Base-by-base conservation (phyloP, 2,329 filamentous ascomycete genomes). In the Trichoderma brevicompactum region DNA sequence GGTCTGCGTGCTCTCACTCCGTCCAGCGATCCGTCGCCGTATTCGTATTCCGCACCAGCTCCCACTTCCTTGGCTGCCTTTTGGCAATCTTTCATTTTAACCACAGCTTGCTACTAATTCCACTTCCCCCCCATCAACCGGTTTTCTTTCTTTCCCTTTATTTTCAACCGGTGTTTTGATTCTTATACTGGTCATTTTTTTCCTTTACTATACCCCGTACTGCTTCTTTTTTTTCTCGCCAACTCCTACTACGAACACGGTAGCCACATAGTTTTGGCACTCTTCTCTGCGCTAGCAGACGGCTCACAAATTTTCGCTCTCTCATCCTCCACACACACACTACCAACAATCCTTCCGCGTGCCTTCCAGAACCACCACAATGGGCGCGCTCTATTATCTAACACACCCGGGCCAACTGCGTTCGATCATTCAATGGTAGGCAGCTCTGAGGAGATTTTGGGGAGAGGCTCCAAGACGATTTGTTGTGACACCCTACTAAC, bases 361-460 rank as follows among this genome's bases (percentile, higher is more conserved):
- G 49, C 28, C 32, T 34, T n/a, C 15, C 38, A 19, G 32, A 49
- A 61, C 28, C 68, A 73, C 71, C 75, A 84, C 74, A 68, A 89
- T 89, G 87, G 85, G 82, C 69, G 77, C 87, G 66, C 74, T 91
- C 68, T 95, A 94, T 81, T 91, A 88, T 73, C 78, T 88, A 66
- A 80, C 91, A 70, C 93, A 96, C 79, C 90, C 92, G 41, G 84
- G 83, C 70, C 85, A 97, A 81, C 81, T 97, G 76, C 88, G 92
- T 74, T 84, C 90, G 53, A 92, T 97, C 69, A 83, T 96, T 68
- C 93, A 97, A 89, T 97, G 93, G 93, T 95, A 83, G n/a, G 40
- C 46, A 19, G 17, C 17, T 7, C 13, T 8, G 2, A 6, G 82
- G 74, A 64, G 13, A 23, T 44, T 23, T 34, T 13, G n/a, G 5